Conservation (phyloP, 495 filamentous ascomycete species). For the Ascodesmis nigricans region DNA sequence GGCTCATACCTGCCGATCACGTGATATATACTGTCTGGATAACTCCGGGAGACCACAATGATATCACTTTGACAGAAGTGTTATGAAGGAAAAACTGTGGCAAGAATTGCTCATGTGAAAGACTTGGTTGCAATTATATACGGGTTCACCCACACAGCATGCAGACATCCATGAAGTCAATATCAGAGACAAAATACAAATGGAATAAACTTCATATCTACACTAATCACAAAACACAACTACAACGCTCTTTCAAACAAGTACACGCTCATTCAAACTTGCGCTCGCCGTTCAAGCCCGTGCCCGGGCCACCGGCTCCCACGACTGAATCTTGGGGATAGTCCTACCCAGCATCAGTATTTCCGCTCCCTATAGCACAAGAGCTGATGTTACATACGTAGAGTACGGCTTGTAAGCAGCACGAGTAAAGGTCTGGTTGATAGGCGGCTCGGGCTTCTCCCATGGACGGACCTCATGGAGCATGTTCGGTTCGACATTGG, state of each 20-base stretch:
- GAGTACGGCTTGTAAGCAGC: constrained; percentile 80
- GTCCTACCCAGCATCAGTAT: constrained; percentile 17
- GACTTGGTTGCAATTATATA: too few species aligned
- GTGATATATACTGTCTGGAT: too few species aligned
- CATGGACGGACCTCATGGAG: constrained; percentile 42
- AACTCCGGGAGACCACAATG: too few species aligned
- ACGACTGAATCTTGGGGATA: constrained; percentile 28
- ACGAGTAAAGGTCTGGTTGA: constrained; percentile 48
- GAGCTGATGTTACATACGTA: constrained; percentile 40
- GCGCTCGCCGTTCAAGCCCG: constrained; percentile 17
- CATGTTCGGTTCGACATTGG: constrained; percentile 48
- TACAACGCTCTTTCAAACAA: background rate
- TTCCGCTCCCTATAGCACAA: constrained; percentile 1
- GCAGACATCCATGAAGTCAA: too few species aligned
- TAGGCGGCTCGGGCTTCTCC: constrained; percentile 52
- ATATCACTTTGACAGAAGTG: too few species aligned
- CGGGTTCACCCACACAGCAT: too few species aligned
- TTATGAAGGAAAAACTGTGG: too few species aligned
- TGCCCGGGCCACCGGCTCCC: constrained; percentile 25
- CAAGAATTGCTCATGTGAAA: too few species aligned
- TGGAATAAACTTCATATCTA: too few species aligned
- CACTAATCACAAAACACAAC: background rate
- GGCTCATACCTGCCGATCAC: too few species aligned
- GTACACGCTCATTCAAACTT: background rate
- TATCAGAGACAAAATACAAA: too few species aligned